Percentiles rank a stretch among this genome's conserved stretches.
Evolutionary conservation across 1,139 yeast genomes (phyloP).

Genomic region (Candida labiduridarum): DNA sequence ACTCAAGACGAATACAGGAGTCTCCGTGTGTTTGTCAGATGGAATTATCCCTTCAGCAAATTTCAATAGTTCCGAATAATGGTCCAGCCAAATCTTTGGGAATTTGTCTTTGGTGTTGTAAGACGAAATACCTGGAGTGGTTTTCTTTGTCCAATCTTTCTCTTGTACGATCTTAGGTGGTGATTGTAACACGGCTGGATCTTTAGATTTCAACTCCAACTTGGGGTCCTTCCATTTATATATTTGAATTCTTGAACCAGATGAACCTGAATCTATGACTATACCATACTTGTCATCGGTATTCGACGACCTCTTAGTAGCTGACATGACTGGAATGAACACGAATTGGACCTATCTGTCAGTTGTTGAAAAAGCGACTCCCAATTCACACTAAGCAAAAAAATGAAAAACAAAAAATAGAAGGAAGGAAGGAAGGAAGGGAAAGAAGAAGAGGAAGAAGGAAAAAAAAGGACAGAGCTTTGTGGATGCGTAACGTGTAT

Average conservation of each 20-base stretch:
- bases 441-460: background rate
- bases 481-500: too few relatives aligned
- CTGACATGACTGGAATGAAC: conserved; percentile 6
- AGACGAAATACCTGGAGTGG: conserved; percentile 70
- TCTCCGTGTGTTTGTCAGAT: conserved; percentile 46
- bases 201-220: conserved; percentile 21
- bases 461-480: background rate
- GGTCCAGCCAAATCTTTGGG: conserved; percentile 58
- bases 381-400: too few relatives aligned
- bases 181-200: conserved; percentile 37
- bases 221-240: conserved; percentile 64
- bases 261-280: conserved; percentile 80
- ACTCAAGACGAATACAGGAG: conserved; percentile 74
- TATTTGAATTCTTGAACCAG: conserved; percentile 75
- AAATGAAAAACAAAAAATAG: background rate
- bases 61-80: conserved; percentile 55
- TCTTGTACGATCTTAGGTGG: conserved; percentile 67
- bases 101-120: conserved; percentile 41
- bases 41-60: conserved; percentile 67
- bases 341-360: too few relatives aligned
- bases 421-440: too few relatives aligned
- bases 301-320: conserved; percentile 16
- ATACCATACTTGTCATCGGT: conserved; percentile 55
- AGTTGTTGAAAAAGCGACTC: too few relatives aligned
- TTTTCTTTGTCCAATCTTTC: conserved; percentile 61